Conservation (phyloP, 2,329 filamentous ascomycete species). For the Aureobasidium mangrovei region DNA sequence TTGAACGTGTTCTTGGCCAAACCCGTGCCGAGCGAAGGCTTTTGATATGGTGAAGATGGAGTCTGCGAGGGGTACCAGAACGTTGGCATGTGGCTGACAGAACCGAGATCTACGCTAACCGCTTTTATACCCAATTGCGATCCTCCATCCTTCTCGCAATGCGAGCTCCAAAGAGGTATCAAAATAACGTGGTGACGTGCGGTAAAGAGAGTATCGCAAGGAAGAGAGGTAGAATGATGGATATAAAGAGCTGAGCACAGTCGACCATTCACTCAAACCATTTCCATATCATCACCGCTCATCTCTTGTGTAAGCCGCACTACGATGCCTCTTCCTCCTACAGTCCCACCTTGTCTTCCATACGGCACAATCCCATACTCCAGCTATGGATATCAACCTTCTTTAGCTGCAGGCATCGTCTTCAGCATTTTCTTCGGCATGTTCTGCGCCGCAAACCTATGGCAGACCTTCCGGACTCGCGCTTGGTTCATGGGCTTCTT, state of each 20-base stretch:
- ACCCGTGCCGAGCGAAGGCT: too few relatives aligned
- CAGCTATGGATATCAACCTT: conserved; percentile 6
- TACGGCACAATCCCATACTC: neutral
- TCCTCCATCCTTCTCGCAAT: conserved; percentile 7
- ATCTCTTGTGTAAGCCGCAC: neutral
- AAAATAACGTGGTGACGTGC: neutral
- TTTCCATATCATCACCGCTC: neutral
- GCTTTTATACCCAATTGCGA: conserved; percentile 1
- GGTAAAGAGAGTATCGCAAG: neutral
- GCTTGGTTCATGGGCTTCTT: conserved; percentile 9
- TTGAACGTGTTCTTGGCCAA: too few relatives aligned
- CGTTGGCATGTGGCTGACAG: too few relatives aligned
- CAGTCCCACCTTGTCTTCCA: neutral
- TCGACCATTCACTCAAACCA: neutral
- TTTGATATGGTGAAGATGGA: too few relatives aligned
- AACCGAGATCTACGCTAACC: neutral
- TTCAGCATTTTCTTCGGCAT: conserved; percentile 5
- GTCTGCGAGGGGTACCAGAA: too few relatives aligned
- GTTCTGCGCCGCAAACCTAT: neutral
- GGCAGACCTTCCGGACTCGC: conserved; percentile 3
- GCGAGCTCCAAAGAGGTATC: conserved; percentile 4
- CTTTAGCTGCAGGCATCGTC: neutral
- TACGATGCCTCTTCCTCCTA: neutral
- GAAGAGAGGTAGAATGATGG: neutral
- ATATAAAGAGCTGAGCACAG: neutral